A percentile compares a stretch with the other conserved stretches of the same genome.
These are phyloP conservation scores for Exutisphaerella laricina DNA, from an alignment of 2,329 filamentous ascomycete species.

Conservation along the genomic window DNA sequence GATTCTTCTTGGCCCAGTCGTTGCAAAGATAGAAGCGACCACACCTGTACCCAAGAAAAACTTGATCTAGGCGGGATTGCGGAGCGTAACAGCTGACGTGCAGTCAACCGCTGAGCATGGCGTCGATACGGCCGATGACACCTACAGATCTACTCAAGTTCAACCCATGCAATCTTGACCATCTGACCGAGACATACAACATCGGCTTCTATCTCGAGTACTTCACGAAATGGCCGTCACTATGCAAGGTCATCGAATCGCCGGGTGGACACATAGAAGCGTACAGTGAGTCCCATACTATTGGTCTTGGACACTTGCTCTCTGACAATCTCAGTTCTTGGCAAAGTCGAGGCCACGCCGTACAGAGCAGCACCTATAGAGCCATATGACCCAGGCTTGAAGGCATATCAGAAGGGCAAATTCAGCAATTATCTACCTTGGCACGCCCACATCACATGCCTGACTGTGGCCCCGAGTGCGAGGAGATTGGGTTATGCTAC, in stretches of 20 bases:
- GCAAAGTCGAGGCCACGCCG: conserved; percentile 78
- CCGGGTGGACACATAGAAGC: conserved; percentile 82
- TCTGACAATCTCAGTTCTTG: conserved; percentile 85
- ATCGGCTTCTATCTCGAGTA: conserved; percentile 94
- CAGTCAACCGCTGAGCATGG: conserved; percentile 18
- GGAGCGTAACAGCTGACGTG: too few relatives aligned
- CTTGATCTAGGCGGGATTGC: too few relatives aligned
- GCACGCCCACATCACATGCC: conserved; percentile 95
- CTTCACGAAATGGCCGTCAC: conserved; percentile 87
- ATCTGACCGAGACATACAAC: conserved; percentile 96
- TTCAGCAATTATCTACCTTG: conserved; percentile 81
- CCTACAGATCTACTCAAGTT: conserved; percentile 81
- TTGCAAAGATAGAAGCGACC: too few relatives aligned
- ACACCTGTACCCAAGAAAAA: too few relatives aligned
- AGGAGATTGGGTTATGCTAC: conserved; percentile 83
- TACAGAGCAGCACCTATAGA: conserved; percentile 69
- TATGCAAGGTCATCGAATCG: conserved; percentile 90
- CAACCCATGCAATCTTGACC: conserved; percentile 92
- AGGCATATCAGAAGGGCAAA: conserved; percentile 34
- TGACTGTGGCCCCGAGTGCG: conserved; percentile 84
- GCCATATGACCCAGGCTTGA: conserved; percentile 57
- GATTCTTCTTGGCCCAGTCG: too few relatives aligned
- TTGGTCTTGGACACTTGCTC: too few relatives aligned
- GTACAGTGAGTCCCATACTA: conserved; percentile 72
- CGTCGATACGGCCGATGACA: conserved; percentile 71